phyloP scores from a whole-genome alignment of 176 grass and related monocot species.

The Musa itinerans region DNA sequence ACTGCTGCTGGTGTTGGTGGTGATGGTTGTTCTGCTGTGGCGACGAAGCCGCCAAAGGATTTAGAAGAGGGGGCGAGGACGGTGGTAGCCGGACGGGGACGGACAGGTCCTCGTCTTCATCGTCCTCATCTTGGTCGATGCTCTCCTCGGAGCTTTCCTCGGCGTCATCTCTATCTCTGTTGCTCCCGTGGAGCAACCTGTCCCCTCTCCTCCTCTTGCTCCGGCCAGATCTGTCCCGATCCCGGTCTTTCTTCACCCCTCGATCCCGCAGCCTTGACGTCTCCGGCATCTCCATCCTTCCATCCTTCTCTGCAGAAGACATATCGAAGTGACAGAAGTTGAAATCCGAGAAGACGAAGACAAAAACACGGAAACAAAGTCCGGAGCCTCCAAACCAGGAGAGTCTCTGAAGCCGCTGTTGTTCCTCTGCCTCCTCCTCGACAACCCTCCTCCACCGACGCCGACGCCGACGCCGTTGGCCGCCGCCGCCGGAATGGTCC shows the following conservation, averaged over 20 bases:
- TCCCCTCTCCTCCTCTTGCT: constrained; percentile 31
- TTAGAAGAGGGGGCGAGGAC: constrained; percentile 44
- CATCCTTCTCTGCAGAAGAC: constrained; percentile 27
- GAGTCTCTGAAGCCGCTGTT: constrained; percentile 28
- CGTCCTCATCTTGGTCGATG: constrained; percentile 61
- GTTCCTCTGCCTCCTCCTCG: constrained; percentile 48
- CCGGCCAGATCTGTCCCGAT: constrained; percentile 37
- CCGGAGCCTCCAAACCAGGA: constrained; percentile 22
- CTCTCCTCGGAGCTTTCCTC: constrained; percentile 90
- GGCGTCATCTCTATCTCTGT: constrained; percentile 37
- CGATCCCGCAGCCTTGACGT: constrained; percentile 31
- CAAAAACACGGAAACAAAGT: neutral
- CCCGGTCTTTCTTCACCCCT: constrained; percentile 29
- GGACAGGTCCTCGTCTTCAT: constrained; percentile 61
- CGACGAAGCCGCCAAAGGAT: constrained; percentile 30
- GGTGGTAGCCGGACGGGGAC: constrained; percentile 41
- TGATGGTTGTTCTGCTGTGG: constrained; percentile 31
- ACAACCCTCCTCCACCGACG: constrained; percentile 41
- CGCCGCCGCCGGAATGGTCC: neutral
- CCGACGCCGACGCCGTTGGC: constrained; percentile 33
- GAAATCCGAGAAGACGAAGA: constrained; percentile 9
- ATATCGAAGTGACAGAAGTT: neutral
- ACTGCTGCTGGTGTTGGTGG: constrained; percentile 49
- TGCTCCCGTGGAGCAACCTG: constrained; percentile 20
- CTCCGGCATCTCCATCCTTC: constrained; percentile 32